These are phyloP conservation scores for Earliella scabrosa DNA, from an alignment of 1,284 basidiomycete species.

Conservation along the genomic window DNA sequence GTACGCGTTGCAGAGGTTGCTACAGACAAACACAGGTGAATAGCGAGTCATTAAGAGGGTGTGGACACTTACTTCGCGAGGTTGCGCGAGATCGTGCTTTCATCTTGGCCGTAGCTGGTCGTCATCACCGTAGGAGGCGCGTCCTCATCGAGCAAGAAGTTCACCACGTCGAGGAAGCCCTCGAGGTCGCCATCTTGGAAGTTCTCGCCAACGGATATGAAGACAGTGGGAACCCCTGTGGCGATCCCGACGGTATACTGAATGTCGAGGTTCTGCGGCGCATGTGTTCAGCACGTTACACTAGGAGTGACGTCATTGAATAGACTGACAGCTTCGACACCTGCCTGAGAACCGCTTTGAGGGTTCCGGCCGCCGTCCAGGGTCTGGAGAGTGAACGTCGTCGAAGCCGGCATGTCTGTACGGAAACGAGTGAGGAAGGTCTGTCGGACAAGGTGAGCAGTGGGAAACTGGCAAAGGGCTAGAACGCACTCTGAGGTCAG, in stretches of 20 bases:
- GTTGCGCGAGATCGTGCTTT: slow-evolving; percentile 31
- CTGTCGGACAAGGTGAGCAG: slow-evolving; percentile 17
- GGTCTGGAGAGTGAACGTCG: slow-evolving; percentile 42
- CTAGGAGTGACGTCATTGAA: slow-evolving; percentile 14
- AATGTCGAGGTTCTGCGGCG: slow-evolving; percentile 54
- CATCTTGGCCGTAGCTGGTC: slow-evolving; percentile 40
- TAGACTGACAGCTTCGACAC: slow-evolving; percentile 50
- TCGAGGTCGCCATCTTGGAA: slow-evolving; percentile 27
- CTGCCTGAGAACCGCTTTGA: slow-evolving; percentile 34
- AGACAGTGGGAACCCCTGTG: slow-evolving; percentile 35
- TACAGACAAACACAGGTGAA: slow-evolving; percentile 1
- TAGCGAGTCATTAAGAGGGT: slow-evolving; percentile 33
- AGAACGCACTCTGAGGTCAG: slow-evolving; percentile 46
- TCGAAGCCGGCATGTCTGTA: slow-evolving; percentile 36
- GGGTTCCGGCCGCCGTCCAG: slow-evolving; percentile 53
- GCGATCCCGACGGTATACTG: slow-evolving; percentile 63
- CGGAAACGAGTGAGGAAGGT: slow-evolving; percentile 33
- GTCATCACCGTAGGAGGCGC: slow-evolving; percentile 53
- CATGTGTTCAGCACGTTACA: slow-evolving; percentile 29
- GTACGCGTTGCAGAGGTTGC: slow-evolving; percentile 57
- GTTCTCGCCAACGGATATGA: slow-evolving; percentile 49
- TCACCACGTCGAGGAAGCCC: slow-evolving; percentile 31
- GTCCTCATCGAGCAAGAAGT: slow-evolving; percentile 36
- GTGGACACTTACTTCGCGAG: slow-evolving; percentile 62
- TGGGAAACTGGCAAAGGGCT: neutral